These are phyloP conservation scores for Penicillium odoratum DNA, from an alignment of 495 filamentous ascomycete genomes.

Conservation along the genomic window DNA sequence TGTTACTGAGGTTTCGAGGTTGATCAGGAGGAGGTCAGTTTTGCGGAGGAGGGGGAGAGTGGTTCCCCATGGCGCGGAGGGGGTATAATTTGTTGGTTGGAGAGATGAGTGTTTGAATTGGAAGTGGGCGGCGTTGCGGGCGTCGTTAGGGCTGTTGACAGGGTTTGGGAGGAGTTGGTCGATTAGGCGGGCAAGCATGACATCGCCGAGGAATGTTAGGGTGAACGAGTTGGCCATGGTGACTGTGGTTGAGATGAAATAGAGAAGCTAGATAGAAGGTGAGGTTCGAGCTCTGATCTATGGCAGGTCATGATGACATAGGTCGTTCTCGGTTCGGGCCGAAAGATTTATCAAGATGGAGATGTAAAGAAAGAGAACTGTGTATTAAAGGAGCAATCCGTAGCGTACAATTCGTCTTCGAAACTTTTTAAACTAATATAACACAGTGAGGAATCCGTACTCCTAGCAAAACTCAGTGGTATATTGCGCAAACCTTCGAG, in stretches of 20 bases:
- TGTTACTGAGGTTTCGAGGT: slow-evolving; percentile 46
- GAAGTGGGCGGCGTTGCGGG: slow-evolving; percentile 19
- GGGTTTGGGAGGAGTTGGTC: slow-evolving; percentile 42
- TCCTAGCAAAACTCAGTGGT: slow-evolving; percentile 27
- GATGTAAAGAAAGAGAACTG: not conserved
- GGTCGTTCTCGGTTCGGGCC: slow-evolving; percentile 3
- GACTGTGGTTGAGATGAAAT: not conserved
- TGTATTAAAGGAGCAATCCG: slow-evolving; percentile 10
- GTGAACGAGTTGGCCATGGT: slow-evolving; percentile 24
- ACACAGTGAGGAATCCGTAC: slow-evolving; percentile 18
- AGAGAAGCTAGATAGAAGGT: not conserved
- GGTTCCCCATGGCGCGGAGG: slow-evolving; percentile 36
- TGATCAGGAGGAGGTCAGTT: slow-evolving; percentile 39
- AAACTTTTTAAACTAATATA: slow-evolving; percentile 21
- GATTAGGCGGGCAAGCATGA: slow-evolving; percentile 47
- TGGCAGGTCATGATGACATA: slow-evolving; percentile 28
- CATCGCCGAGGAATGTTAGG: slow-evolving; percentile 41
- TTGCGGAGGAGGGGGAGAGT: slow-evolving; percentile 31
- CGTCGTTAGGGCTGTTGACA: slow-evolving; percentile 27
- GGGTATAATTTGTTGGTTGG: slow-evolving; percentile 20
- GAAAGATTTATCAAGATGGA: not conserved
- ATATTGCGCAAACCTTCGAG: slow-evolving; percentile 27
- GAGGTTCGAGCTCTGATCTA: not conserved
- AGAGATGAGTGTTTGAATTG: slow-evolving; percentile 17
- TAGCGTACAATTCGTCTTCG: slow-evolving; percentile 24